Conservation (phyloP, 2,329 filamentous ascomycete species). For the Pseudocercospora vitis region DNA sequence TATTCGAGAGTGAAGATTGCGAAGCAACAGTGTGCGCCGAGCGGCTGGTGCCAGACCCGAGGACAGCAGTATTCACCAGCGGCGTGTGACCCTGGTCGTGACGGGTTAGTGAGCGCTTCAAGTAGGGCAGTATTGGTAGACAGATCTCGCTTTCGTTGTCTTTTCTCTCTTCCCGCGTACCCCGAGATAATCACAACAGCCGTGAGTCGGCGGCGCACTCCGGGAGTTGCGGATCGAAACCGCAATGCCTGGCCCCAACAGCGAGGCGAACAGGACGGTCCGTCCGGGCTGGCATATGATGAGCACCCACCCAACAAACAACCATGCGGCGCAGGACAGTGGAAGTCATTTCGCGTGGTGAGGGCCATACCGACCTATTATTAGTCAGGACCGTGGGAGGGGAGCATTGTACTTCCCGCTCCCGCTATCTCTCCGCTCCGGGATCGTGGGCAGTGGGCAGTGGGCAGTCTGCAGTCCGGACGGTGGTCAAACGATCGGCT, state of each 20-base stretch:
- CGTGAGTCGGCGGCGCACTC: too few species aligned
- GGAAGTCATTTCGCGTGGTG: too few species aligned
- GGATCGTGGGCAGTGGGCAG: too few species aligned
- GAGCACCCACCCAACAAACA: too few species aligned
- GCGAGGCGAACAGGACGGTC: not conserved
- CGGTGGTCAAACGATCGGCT: too few species aligned
- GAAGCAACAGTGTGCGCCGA: not conserved
- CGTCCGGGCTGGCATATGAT: too few species aligned
- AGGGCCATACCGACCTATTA: too few species aligned
- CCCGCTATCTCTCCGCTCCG: too few species aligned
- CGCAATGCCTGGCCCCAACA: not conserved
- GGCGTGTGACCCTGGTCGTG: not conserved
- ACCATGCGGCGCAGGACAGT: too few species aligned
- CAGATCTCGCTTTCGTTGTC: slow-evolving; percentile 1
- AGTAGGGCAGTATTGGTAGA: not conserved
- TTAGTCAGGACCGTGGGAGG: too few species aligned
- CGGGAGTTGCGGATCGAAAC: too few species aligned
- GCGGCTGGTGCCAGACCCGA: not conserved
- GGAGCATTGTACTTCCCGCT: too few species aligned
- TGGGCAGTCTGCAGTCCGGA: not conserved
- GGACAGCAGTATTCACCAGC: slow-evolving; percentile 4
- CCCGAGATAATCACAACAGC: not conserved
- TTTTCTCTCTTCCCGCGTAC: not conserved
- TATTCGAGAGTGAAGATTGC: not conserved
- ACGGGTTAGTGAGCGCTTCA: not conserved